Base-by-base conservation (phyloP, 1,284 basidiomycete genomes). In the Meripilus lineatus region DNA sequence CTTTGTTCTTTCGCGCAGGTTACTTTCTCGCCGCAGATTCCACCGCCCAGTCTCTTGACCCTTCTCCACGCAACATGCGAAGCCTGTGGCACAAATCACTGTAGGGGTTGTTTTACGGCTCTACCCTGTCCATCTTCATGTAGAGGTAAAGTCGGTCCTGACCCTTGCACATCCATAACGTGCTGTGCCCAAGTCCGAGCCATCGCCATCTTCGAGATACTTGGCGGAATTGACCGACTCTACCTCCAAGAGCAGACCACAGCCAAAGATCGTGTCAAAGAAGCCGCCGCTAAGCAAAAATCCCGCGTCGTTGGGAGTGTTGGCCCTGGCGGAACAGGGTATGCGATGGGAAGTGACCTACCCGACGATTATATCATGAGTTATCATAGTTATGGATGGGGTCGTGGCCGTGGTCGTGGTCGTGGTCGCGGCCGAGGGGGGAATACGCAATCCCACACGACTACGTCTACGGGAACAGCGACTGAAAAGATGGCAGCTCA, bases 301-400 rank as follows among this genome's bases (percentile, higher is more conserved):
- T 40, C 11, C 20, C 14, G 41, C 17, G 34, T 36, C 2, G 39
- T 43, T 3, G 46, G 43, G 32, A 58, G 63, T 43, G 71, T 76
- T 3, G 74, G 75, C 6, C 72, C 70, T 18, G 71, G 73, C 8
- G 74, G 74, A 3, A 76, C 73, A n/a, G 74, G 75, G 1, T 77
- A 75, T 53, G 63, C 64, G 10, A 61, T 56, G 10, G 65, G 42
- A 10, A n/a, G 28, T 30, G 28, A n/a, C n/a, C n/a, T n/a, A n/a
- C n/a, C n/a, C n/a, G n/a, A n/a, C n/a, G n/a, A 8, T 30, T 8
- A 30, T 30, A n/a, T 30, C 28, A 30, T 14, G 10, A 22, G 5
- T 23, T 11, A 38, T 38, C 17, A 30, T 30, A 10, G 6, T 24
- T 35, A 18, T 14, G 28, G 14, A 30, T 38, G 38, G 2, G 40